Evolutionary conservation across 78 protist species (phyloP), one percentile per base, ranked within the genome.

Genomic region (Parvularia atlantis): DNA sequence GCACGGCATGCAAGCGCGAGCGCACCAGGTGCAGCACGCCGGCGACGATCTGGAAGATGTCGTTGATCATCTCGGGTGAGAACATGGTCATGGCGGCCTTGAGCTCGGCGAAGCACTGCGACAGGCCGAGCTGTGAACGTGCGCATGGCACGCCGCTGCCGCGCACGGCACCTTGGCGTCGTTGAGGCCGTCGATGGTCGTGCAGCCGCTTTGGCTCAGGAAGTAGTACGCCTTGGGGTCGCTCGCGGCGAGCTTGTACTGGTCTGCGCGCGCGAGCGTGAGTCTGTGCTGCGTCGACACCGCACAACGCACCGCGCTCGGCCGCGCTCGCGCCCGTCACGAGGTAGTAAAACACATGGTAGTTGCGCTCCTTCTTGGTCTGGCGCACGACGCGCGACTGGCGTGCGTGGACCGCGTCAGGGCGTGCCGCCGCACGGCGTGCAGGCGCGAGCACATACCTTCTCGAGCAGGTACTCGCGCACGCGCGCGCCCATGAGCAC

Each of bases 281-380:
- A n/a, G n/a, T n/a, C n/a, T n/a, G n/a, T 10, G 5, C 36, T 2
- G 22, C 58, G 11, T 4, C 31, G 16, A 16, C 66, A 24, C 6
- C n/a, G n/a, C 6, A 17, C 56, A 17, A 17, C 5, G 7, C 6
- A 24, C 4, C 4, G 10, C 4, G 3, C 35, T 75, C 73, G 10
- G 41, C 70, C 22, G 40, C 63, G 20, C 5, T 9, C 24, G 41
- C 1, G 1, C 75, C 83, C 11, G 46, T 33, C 30, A 46, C 0
- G 63, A 82, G 77, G 63, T 82, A 83, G 83, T 78, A 78, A 58
- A 88, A 83, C 41, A 79, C 46, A 61, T 89, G 93, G 75, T 78
- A 89, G 66, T 46, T 56, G 4, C 92, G 72, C 79, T 89, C 93
- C 26, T 44, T 72, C 43, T 2, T 57, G 28, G 52, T 35, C 66